phyloP scores from a whole-genome alignment of 164 flowering plant genomes.

The Taxillus chinensis region DNA sequence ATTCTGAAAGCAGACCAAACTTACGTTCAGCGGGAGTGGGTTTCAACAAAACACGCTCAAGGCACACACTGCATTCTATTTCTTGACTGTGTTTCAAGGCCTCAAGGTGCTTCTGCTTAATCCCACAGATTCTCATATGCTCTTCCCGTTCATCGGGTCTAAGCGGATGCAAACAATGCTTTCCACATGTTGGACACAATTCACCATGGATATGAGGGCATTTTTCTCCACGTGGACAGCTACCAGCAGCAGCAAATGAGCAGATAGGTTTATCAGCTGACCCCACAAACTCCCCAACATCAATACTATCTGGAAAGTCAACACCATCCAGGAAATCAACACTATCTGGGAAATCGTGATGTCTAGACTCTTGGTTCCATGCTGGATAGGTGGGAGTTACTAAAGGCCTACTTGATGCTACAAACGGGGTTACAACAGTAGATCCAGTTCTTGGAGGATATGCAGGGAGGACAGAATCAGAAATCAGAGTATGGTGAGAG shows the following conservation, averaged over 20 bases:
- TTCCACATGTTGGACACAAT: conserved; percentile 68
- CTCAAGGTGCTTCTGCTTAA: conserved; percentile 60
- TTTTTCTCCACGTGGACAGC: conserved; percentile 77
- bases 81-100: conserved; percentile 79
- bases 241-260: conserved; percentile 89
- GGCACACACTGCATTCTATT: conserved; percentile 92
- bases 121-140: conserved; percentile 55
- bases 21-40: conserved; percentile 78
- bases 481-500: conserved; percentile 17
- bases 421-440: conserved; percentile 7
- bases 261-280: conserved; percentile 58
- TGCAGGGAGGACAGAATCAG: conserved; percentile 17
- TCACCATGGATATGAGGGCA: conserved; percentile 92
- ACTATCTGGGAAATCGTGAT: conserved; percentile 14
- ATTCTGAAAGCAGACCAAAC: conserved; percentile 90
- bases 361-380: conserved; percentile 31
- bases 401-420: conserved; percentile 25
- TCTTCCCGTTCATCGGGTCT: conserved; percentile 80
- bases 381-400: conserved; percentile 21
- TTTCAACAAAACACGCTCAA: conserved; percentile 84
- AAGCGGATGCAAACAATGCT: conserved; percentile 79
- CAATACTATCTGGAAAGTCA: conserved; percentile 18
- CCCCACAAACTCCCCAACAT: conserved; percentile 11
- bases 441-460: conserved; percentile 15
- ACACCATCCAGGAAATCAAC: too few species aligned